Percentiles rank a stretch among this genome's conserved stretches.
phyloP scores from a whole-genome alignment of 352 stramenopile species.

The Phytophthora sp. region DNA sequence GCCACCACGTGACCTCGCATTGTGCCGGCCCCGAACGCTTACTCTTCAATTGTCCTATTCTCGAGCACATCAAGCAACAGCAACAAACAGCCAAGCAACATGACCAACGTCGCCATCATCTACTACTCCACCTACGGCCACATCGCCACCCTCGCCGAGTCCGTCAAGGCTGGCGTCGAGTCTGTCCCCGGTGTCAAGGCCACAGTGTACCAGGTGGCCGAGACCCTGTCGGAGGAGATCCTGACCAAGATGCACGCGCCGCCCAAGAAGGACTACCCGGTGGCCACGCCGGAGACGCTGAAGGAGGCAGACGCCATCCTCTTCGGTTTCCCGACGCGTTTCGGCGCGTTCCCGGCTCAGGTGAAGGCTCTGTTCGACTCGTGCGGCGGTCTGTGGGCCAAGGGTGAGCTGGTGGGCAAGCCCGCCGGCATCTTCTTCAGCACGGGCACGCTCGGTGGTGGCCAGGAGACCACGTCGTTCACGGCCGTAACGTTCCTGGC shows the following conservation, averaged over 20 bases:
- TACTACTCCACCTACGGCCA: constrained; percentile 9
- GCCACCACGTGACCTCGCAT: no score
- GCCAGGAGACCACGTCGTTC: no score
- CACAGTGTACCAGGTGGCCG: constrained; percentile 4
- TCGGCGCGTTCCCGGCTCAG: constrained; percentile 2
- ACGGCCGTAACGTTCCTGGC: no score
- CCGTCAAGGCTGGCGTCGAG: constrained; percentile 5
- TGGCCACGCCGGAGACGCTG: neutral
- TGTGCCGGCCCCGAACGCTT: no score
- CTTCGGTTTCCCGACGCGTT: constrained; percentile 9
- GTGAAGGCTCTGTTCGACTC: constrained; percentile 9
- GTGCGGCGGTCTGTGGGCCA: constrained; percentile 5
- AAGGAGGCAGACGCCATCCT: constrained; percentile 9
- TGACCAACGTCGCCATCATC: neutral
- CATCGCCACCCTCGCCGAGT: constrained; percentile 1
- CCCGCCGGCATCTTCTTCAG: no score
- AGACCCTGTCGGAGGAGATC: constrained; percentile 1
- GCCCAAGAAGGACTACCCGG: constrained; percentile 1
- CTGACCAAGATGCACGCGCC: constrained; percentile 1
- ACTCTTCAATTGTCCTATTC: constrained; percentile 1
- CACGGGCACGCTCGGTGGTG: no score
- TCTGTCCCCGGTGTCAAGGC: neutral
- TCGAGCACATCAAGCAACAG: neutral
- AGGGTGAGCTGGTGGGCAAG: constrained; percentile 3
- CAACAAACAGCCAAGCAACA: neutral